Evolutionary conservation across 2,329 filamentous ascomycete species (phyloP).

Genomic region (Hymenoscyphus fraxineus): DNA sequence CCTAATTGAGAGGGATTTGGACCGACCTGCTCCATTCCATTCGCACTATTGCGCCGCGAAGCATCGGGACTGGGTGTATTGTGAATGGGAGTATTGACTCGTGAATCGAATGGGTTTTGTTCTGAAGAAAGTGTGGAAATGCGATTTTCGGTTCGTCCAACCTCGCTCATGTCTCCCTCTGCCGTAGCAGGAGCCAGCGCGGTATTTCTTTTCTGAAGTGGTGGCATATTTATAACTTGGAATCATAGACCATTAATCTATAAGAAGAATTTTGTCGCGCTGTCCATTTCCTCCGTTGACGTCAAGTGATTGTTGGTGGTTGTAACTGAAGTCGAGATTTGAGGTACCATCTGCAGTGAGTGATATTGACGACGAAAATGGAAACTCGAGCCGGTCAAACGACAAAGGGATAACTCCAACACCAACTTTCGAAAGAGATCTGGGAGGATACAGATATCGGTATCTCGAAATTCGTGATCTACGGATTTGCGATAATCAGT

Average conservation of each 20-base stretch:
- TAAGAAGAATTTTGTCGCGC: not conserved
- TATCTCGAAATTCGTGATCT: not conserved
- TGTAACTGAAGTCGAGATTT: not conserved
- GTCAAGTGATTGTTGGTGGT: not conserved
- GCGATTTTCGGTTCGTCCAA: conserved; percentile 15
- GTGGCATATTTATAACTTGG: conserved; percentile 4
- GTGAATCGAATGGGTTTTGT: conserved; percentile 16
- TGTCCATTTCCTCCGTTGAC: conserved; percentile 6
- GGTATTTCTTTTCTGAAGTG: conserved; percentile 11
- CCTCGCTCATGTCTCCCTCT: conserved; percentile 7
- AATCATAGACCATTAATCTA: not conserved
- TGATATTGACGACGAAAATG: not conserved
- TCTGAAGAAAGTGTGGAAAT: conserved; percentile 11
- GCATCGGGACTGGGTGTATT: not conserved
- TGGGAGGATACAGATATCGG: not conserved
- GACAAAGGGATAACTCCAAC: not conserved
- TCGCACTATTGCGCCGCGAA: conserved; percentile 10
- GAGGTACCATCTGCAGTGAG: not conserved
- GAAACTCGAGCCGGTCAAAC: not conserved
- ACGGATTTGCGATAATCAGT: not conserved
- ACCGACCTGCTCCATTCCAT: conserved; percentile 4
- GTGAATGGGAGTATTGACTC: conserved; percentile 9
- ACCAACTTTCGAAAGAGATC: not conserved
- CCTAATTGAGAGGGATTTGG: conserved; percentile 13
- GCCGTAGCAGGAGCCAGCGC: conserved; percentile 3